These are phyloP conservation scores for Entomortierella lignicola DNA, from an alignment of 192 early-diverging fungal species.

Conservation along the genomic window DNA sequence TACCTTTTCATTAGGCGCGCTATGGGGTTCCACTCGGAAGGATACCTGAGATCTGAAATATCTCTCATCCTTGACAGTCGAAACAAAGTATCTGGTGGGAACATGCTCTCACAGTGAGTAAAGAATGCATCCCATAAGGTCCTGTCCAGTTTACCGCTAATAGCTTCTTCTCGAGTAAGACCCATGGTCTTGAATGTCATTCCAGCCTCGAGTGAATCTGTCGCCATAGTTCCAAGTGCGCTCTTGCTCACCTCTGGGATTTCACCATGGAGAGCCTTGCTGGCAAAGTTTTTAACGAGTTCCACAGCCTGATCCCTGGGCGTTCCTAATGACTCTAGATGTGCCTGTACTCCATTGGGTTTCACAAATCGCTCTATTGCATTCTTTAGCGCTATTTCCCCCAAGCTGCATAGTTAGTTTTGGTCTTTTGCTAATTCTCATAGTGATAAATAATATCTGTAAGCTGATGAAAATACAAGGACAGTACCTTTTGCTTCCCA, in stretches of 20 bases:
- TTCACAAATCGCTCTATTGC: constrained; percentile 32
- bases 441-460: too few relatives aligned
- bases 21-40: constrained; percentile 81
- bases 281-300: constrained; percentile 11
- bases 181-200: constrained; percentile 54
- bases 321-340: constrained; percentile 34
- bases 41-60: constrained; percentile 81
- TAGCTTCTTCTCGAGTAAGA: constrained; percentile 37
- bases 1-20: constrained; percentile 82
- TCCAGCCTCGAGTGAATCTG: constrained; percentile 29
- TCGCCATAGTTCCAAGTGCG: constrained; percentile 16
- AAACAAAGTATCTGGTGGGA: constrained; percentile 23
- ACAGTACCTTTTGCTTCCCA: constrained; percentile 36
- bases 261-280: constrained; percentile 15
- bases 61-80: constrained; percentile 57
- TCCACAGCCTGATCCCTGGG: constrained; percentile 17
- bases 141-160: constrained; percentile 25
- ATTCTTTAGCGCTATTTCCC: constrained; percentile 18
- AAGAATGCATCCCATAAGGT: constrained; percentile 40
- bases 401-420: background rate
- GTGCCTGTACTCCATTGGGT: constrained; percentile 22
- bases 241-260: constrained; percentile 27
- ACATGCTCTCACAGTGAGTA: constrained; percentile 20
- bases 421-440: too few relatives aligned
- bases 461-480: background rate